Percentiles rank a stretch among this genome's conserved stretches.
These are phyloP conservation scores for Meredithiella fracta DNA, from an alignment of 2,329 filamentous ascomycete species.

Conservation along the genomic window DNA sequence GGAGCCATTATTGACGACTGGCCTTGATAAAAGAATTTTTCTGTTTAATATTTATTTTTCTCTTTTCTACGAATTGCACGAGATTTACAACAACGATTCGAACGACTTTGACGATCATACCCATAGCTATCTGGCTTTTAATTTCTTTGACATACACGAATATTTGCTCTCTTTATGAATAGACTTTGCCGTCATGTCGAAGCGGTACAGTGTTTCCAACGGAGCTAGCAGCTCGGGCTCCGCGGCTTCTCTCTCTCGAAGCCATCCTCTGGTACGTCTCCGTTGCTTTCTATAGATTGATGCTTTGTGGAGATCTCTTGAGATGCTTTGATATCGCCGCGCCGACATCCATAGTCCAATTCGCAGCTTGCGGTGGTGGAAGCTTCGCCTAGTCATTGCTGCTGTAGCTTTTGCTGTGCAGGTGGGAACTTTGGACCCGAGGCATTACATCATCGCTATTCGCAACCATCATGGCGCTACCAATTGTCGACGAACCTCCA, in stretches of 20 bases:
- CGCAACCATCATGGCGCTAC: too few relatives aligned
- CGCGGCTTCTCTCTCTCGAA: neutral
- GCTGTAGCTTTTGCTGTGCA: neutral
- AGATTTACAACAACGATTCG: neutral
- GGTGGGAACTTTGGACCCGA: neutral
- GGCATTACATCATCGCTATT: too few relatives aligned
- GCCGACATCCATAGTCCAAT: neutral
- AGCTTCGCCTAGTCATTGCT: neutral
- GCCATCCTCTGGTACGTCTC: constrained; percentile 20
- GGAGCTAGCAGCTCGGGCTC: constrained; percentile 29
- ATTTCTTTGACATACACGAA: neutral
- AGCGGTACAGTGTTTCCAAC: constrained; percentile 32
- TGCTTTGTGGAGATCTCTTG: neutral
- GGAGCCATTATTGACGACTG: neutral
- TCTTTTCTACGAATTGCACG: neutral
- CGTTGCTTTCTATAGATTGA: neutral
- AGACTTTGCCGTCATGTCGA: constrained; percentile 38
- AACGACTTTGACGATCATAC: neutral
- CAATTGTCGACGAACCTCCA: too few relatives aligned
- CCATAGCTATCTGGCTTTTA: neutral
- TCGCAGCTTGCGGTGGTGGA: too few relatives aligned
- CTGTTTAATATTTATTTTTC: neutral
- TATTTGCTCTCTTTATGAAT: neutral
- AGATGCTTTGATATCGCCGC: neutral
- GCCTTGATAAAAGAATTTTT: neutral